Base-by-base conservation (phyloP, 176 grass and related monocot genomes). In the Phragmites australis region DNA sequence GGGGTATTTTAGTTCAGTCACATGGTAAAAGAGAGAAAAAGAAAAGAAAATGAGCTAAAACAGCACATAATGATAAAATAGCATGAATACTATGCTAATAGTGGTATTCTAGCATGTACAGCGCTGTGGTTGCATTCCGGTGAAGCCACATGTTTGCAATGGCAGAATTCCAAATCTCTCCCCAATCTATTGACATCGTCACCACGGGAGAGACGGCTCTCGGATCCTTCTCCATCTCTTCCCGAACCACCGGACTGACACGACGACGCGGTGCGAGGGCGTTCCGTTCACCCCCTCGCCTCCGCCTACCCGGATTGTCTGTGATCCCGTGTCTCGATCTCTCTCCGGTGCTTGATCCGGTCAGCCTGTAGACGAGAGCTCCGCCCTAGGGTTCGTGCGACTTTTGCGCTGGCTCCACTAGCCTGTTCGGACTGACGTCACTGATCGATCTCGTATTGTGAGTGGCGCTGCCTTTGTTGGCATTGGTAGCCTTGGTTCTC, bases 211-310 rank as follows among this genome's bases (percentile, higher is more conserved):
- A 74, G 50, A 23, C 57, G 40, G 18, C 42, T 14, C 75, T 62
- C 29, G 58, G 65, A 46, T 61, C 29, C 44, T 17, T 63, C 57
- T 18, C 57, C 27, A 17, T 56, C 54, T 43, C 43, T 34, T 64
- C 27, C 75, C 43, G 57, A 61, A 76, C 41, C 41, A 64, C 75
- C 74, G 74, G 74, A 30, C n/a, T n/a, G n/a, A n/a, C n/a, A n/a
- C n/a, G n/a, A n/a, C n/a, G n/a, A n/a, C n/a, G n/a, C 6, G 55
- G 55, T 27, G 26, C 55, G 7, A 58, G 55, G 55, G 11, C 9
- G 11, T 11, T 59, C 23, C 56, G 56, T 59, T 59, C 56, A 10
- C 13, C 2, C 26, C 27, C 58, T 9, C 42, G 6, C 42, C 42
- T 9, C 10, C 42, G 42, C 42, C 42, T 43, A 6, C 42, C n/a